Evolutionary conservation across 257 asterid species (phyloP).

Genomic region (Solanum gandarillasii): DNA sequence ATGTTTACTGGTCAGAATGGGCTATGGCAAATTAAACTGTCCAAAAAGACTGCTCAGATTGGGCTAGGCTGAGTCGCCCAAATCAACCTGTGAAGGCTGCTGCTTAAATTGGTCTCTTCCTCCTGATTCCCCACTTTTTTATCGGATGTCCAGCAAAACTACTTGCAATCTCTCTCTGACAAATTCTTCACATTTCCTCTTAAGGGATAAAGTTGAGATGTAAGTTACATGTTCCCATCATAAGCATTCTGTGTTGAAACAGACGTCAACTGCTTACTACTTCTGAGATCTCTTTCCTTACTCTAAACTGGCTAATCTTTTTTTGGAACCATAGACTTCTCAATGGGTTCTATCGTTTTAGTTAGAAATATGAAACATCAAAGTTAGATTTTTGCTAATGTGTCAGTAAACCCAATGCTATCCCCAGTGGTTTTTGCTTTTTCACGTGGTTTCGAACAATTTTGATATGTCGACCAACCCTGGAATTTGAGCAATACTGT

Average conservation of each 20-base stretch:
- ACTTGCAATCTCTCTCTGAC: background rate
- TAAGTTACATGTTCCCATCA: background rate
- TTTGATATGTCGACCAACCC: background rate
- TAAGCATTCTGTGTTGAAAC: background rate
- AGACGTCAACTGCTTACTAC: background rate
- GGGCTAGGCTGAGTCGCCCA: background rate
- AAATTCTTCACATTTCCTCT: background rate
- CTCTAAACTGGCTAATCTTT: background rate
- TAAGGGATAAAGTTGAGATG: background rate
- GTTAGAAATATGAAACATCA: background rate
- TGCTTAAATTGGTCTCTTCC: background rate
- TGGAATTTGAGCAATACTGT: background rate
- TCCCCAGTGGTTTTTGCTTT: background rate
- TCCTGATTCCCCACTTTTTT: background rate
- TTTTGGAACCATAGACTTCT: background rate
- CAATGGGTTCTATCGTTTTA: background rate
- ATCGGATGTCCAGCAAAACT: background rate
- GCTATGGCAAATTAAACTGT: background rate
- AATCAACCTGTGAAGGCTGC: background rate
- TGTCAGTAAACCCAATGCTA: background rate
- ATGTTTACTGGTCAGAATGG: background rate
- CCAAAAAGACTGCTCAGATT: background rate
- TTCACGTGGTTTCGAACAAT: background rate
- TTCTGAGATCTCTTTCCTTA: background rate
- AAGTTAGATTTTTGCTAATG: background rate